Percentiles rank a stretch among this genome's conserved stretches.
Evolutionary conservation across 495 filamentous ascomycete genomes (phyloP).

Genomic region (Delitschia confertaspora): DNA sequence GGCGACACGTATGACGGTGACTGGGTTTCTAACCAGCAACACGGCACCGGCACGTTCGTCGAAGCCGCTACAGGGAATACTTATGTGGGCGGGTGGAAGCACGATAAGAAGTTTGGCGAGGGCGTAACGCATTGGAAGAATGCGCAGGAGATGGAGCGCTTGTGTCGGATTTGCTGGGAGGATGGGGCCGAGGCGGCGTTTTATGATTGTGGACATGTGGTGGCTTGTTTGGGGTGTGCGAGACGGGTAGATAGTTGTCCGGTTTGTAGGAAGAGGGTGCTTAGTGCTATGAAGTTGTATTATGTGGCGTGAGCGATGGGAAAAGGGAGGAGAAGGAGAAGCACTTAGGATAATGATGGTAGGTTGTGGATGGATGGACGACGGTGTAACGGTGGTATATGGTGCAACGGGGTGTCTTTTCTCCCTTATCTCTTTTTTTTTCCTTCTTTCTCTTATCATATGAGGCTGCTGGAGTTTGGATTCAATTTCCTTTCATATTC

Average conservation of each 20-base stretch:
- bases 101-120: slow-evolving; percentile 53
- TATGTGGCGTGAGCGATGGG: slow-evolving; percentile 20
- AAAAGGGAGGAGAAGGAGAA: background rate
- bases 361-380: too few relatives aligned
- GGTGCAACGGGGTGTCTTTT: too few relatives aligned
- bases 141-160: slow-evolving; percentile 52
- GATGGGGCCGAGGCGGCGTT: slow-evolving; percentile 54
- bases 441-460: too few relatives aligned
- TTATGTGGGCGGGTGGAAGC: slow-evolving; percentile 55
- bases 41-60: slow-evolving; percentile 51
- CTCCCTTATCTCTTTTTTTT: too few relatives aligned
- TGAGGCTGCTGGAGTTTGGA: too few relatives aligned
- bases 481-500: too few relatives aligned
- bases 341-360: too few relatives aligned
- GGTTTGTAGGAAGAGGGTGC: slow-evolving; percentile 53
- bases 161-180: slow-evolving; percentile 59
- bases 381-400: too few relatives aligned
- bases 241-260: slow-evolving; percentile 55
- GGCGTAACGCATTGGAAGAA: slow-evolving; percentile 56
- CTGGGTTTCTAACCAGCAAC: slow-evolving; percentile 47
- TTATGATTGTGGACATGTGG: slow-evolving; percentile 59
- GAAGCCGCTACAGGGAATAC: slow-evolving; percentile 54
- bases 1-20: slow-evolving; percentile 56
- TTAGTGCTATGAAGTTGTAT: slow-evolving; percentile 51
- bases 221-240: slow-evolving; percentile 55